These are phyloP conservation scores for Citrus reticulata DNA, from an alignment of 345 rosid species.

Conservation along the genomic window DNA sequence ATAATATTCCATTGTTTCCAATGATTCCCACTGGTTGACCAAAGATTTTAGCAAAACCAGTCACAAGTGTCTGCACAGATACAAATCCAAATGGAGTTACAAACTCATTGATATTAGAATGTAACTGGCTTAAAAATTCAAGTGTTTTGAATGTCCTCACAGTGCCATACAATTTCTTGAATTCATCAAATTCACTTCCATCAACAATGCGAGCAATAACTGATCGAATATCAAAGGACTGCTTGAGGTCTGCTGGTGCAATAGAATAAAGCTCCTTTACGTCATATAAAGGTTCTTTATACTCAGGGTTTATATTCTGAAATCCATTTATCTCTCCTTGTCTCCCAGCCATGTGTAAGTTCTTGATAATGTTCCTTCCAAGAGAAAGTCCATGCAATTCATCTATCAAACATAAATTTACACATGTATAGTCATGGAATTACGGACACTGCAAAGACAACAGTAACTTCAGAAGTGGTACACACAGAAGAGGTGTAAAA, in stretches of 20 bases:
- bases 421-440: background rate
- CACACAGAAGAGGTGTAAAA: constrained; percentile 1
- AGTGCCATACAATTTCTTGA: constrained; percentile 95
- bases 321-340: constrained; percentile 30
- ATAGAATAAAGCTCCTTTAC: constrained; percentile 76
- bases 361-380: constrained; percentile 90
- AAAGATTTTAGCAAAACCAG: constrained; percentile 78
- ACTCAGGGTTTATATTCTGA: constrained; percentile 34
- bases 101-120: background rate
- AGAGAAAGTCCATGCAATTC: constrained; percentile 91
- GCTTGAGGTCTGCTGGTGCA: constrained; percentile 90
- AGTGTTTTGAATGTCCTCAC: constrained; percentile 51
- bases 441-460: constrained; percentile 9
- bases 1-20: constrained; percentile 91
- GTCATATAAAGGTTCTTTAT: constrained; percentile 77
- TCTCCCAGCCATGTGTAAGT: constrained; percentile 84
- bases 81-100: constrained; percentile 13
- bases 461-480: constrained; percentile 17
- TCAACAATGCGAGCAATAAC: constrained; percentile 90
- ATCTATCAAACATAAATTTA: constrained; percentile 42
- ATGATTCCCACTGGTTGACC: constrained; percentile 89
- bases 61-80: constrained; percentile 78
- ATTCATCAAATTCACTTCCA: constrained; percentile 95
- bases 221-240: constrained; percentile 85
- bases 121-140: background rate